These are phyloP conservation scores for Heliamphora exappendiculata DNA, from an alignment of 148 eudicot species.

Conservation along the genomic window DNA sequence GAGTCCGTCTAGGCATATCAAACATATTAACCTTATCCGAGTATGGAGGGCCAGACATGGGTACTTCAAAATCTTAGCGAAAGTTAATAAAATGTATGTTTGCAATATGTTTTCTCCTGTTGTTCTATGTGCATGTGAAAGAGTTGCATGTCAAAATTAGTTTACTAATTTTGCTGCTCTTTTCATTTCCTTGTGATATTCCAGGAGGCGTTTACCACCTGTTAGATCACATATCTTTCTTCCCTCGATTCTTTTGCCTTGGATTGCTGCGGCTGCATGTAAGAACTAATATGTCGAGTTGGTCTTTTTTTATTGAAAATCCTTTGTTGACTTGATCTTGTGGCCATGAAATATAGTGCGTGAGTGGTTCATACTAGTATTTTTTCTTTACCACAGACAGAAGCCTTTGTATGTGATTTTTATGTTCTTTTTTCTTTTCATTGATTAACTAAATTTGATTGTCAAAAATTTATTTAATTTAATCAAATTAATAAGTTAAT, in stretches of 20 bases:
- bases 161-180: background rate
- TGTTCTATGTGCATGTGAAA: background rate
- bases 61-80: too few relatives aligned
- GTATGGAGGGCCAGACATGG: too few relatives aligned
- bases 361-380: background rate
- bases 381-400: too few relatives aligned
- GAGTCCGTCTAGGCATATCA: too few relatives aligned
- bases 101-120: background rate
- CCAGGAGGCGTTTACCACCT: slow-evolving; percentile 86
- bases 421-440: background rate
- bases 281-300: slow-evolving; percentile 26
- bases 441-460: background rate
- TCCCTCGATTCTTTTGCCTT: slow-evolving; percentile 63
- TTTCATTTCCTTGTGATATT: slow-evolving; percentile 10
- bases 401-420: background rate
- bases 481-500: too few relatives aligned
- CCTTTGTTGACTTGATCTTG: background rate
- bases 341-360: background rate
- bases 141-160: background rate
- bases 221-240: slow-evolving; percentile 59
- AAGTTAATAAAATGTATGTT: too few relatives aligned
- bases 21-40: too few relatives aligned
- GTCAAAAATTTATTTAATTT: too few relatives aligned
- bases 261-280: slow-evolving; percentile 69
- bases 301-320: background rate